Conservation (phyloP, 371 early-diverging fungal species). For the Mortierella sp. region DNA sequence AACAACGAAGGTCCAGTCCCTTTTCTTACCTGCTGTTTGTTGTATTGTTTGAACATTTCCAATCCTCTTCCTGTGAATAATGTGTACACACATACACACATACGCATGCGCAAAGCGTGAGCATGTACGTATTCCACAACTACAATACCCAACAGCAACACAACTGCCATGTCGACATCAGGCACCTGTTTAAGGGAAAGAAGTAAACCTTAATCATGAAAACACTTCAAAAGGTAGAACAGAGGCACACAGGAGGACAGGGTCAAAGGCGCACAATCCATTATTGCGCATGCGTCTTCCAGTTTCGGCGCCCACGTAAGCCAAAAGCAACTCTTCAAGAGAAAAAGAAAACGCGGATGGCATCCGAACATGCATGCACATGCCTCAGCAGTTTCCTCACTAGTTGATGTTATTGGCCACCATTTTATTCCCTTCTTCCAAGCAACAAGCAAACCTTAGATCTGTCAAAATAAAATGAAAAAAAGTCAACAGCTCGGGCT, state of each 20-base stretch:
- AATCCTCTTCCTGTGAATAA: not conserved
- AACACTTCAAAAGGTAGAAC: not conserved
- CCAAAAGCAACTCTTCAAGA: not conserved
- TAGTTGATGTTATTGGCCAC: not conserved
- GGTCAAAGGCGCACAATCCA: not conserved
- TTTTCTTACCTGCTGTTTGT: not conserved
- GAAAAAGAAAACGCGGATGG: not conserved
- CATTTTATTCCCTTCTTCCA: not conserved
- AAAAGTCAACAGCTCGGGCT: not conserved
- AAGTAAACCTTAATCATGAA: not conserved
- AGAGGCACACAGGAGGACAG: not conserved
- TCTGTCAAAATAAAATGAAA: not conserved
- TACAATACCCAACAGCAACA: not conserved
- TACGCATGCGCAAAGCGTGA: not conserved
- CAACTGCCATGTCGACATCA: not conserved
- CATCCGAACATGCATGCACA: conserved; percentile 6
- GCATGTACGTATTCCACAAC: no score
- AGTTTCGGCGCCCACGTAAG: not conserved
- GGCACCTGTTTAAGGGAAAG: not conserved
- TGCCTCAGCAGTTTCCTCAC: not conserved
- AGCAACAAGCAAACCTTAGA: not conserved
- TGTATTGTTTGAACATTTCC: not conserved
- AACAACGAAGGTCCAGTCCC: not conserved
- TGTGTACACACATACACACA: not conserved
- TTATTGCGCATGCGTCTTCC: not conserved